Percentiles rank a stretch among this genome's conserved stretches.
Evolutionary conservation across 805 yeast genomes (phyloP).

Genomic region (Candida jianshihensis): DNA sequence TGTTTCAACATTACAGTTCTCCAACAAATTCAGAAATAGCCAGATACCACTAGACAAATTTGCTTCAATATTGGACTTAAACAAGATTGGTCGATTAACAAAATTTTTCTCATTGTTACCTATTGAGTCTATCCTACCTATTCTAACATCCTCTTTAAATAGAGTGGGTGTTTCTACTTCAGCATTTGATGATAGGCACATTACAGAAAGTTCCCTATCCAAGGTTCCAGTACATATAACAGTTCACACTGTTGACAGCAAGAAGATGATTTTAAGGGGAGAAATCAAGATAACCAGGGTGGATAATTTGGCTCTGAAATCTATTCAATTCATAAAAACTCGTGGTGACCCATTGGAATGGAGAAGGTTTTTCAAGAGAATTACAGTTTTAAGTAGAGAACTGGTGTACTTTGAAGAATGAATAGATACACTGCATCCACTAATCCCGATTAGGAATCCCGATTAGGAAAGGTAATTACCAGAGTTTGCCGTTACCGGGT

Average conservation of each 20-base stretch:
- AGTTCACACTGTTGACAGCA: constrained; percentile 36
- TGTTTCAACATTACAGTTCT: constrained; percentile 45
- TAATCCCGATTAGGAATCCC: too few species aligned
- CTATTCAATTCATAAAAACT: constrained; percentile 46
- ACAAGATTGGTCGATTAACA: constrained; percentile 40
- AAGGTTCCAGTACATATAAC: constrained; percentile 13
- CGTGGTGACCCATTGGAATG: constrained; percentile 70
- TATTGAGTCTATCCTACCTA: constrained; percentile 35
- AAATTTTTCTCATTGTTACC: constrained; percentile 43
- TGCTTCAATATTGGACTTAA: constrained; percentile 6
- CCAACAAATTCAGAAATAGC: constrained; percentile 15
- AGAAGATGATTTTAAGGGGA: constrained; percentile 40
- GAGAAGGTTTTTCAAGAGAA: constrained; percentile 57
- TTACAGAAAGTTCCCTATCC: constrained; percentile 6
- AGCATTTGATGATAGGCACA: constrained; percentile 9
- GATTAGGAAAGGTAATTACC: too few species aligned
- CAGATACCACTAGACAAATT: background rate
- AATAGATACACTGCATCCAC: background rate
- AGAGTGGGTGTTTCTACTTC: constrained; percentile 32
- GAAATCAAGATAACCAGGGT: constrained; percentile 35
- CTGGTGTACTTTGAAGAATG: constrained; percentile 37
- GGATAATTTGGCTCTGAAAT: constrained; percentile 33
- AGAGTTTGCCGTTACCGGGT: too few species aligned
- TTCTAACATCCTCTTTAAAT: constrained; percentile 34
- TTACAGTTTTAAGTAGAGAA: constrained; percentile 51